Base-by-base conservation (phyloP, 2,329 filamentous ascomycete species). In the Bipolaris zeicola region DNA sequence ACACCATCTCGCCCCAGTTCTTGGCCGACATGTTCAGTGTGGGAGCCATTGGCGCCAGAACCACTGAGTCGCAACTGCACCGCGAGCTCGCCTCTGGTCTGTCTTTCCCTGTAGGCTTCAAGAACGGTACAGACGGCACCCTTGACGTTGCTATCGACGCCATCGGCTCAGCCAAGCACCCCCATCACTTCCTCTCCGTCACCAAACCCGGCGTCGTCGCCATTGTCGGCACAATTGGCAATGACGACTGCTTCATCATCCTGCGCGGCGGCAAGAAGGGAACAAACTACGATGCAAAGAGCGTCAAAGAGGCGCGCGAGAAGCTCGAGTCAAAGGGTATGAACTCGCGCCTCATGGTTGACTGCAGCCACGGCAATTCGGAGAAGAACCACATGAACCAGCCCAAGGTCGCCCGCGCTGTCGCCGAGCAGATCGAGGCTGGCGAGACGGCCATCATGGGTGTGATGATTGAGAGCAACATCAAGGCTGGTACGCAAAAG, bases 381-480 rank as follows among this genome's bases (percentile, higher is more conserved):
- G 81, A 89, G 74, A 99, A 99, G 85, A 87, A 98, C 79, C 94
- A 98, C 84, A 92, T 88, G 81, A 99, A 98, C 79, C 95, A 99
- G 80, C 93, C 93, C 65, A 92, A 94, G 83, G 95, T 99, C 18
- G 93, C 92, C 3, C 87, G 87, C 48, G 85, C 83, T 10, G 77
- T 99, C 55, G 92, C 91, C 1, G 87, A 90, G 71, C 95, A 99
- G 80, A 90, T 99, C 58, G 83, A 88, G 52, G 86, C 84, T 55
- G 95, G 95, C 34, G 94, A 98, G 80, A 84, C 85, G 3, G 89
- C 83, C 46, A 95, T 99, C 72, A 94, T 97, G 87, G 95, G 95
- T 70, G 91, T 98, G 58, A 99, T 99, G 95, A 96, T 99, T 71
- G 95, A 99, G 82, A 96, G 91, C 78, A 91, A 98, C 78, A 96